phyloP scores from a whole-genome alignment of 192 early-diverging fungal species.

The Podila clonocystis region DNA sequence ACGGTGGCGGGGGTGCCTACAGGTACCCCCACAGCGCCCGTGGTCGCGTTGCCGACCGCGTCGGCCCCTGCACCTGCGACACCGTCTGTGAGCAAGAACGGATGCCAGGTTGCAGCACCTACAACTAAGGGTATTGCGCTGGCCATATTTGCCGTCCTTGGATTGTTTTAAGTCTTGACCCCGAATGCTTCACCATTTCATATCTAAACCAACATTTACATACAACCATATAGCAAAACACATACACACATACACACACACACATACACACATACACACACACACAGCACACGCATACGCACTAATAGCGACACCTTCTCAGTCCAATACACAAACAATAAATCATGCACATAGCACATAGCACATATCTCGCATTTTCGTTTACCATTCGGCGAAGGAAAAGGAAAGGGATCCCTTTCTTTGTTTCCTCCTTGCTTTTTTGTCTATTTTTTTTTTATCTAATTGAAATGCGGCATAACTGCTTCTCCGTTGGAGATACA shows the following conservation, averaged over 20 bases:
- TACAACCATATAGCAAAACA: background rate
- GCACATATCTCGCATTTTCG: background rate
- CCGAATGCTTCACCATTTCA: too few relatives aligned
- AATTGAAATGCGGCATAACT: too few relatives aligned
- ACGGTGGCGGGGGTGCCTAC: background rate
- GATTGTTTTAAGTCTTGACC: background rate
- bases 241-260: too few relatives aligned
- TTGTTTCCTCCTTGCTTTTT: background rate
- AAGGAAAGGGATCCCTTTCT: background rate
- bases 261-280: too few relatives aligned
- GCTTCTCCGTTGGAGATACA: too few relatives aligned
- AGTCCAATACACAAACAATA: background rate
- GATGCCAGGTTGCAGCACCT: background rate
- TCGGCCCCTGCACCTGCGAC: background rate
- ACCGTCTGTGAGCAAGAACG: background rate
- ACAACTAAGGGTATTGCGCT: background rate
- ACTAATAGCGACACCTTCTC: background rate
- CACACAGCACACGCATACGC: too few relatives aligned
- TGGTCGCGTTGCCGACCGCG: background rate
- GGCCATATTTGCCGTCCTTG: background rate
- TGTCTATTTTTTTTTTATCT: background rate
- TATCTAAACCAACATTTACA: background rate
- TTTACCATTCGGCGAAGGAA: background rate
- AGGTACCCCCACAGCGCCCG: background rate
- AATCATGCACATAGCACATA: background rate